Base-by-base conservation (phyloP, 257 asterid species). In the Ehretia macrophylla region DNA sequence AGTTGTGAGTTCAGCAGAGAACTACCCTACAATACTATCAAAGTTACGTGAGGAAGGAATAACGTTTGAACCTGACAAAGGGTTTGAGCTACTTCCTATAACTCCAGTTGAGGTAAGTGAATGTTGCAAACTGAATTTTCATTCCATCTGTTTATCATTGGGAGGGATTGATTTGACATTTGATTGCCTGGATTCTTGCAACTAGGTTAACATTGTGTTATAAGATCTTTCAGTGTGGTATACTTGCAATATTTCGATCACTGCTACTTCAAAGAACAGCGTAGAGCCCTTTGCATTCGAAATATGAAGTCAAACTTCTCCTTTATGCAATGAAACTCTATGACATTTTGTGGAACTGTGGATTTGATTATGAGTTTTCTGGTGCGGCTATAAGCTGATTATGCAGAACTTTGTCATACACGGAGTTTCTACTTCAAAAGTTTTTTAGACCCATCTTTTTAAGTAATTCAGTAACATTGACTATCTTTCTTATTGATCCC, bases 31-130 rank as follows among this genome's bases (percentile, higher is more conserved):
- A 63, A 72, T 92, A 72, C 66, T 88, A 69, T 63, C 82, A 44
- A 88, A 79, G 68, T 75, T 86, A 49, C 77, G 85, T 9, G 93
- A 84, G 45, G 96, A 83, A 80, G 95, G 88, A 80, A 79, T 92
- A 57, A 17, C 82, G 19, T 88, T 79, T 56, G 93, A 82, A 72
- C 79, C 95, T 32, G 97, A 88, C 75, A 79, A 75, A 55, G 98
- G 97, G 32, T 86, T 79, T 27, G 98, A 88, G 83, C 92, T 92
- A 66, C 64, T 88, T 73, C 97, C 95, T 14, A 49, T 72, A 12
- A 71, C 71, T 50, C 72, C 85, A 6, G 32, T 88, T 32, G 97
- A 86, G 95, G 97, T 88, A 80, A 42, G 77, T 37, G 67, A 22
- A 32, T 14, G 14, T 18, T 18, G n/a, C 17, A 59, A 45, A 38